Base-by-base conservation (phyloP, 805 yeast genomes). In the Candida andamanensis region DNA sequence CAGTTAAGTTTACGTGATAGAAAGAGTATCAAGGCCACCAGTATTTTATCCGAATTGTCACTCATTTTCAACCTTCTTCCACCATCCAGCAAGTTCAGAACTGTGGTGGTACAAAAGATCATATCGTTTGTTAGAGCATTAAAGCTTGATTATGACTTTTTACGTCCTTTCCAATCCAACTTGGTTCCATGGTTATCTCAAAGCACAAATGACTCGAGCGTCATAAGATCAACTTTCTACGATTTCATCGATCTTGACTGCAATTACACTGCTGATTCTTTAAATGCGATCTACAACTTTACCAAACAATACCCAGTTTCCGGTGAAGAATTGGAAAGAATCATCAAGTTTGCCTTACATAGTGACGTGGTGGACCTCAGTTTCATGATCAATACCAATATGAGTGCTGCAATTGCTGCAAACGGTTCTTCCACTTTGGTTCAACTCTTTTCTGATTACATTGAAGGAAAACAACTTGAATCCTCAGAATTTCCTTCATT, bases 1-100 rank as follows among this genome's bases (percentile, higher is more conserved):
- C 58, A 55, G 36, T 65, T 63, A 12, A 51, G 65, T 9, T 54
- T 64, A 42, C 61, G 69, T 54, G 71, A 66, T 51, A 60, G 69
- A 52, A 63, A 55, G 44, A 50, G 67, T 22, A 60, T 66, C 39
- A 64, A 60, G 40, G 46, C 67, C 16, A 53, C 67, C 32, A 62
- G 66, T 26, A 49, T 65, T 22, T 53, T 66, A 48, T 63, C 69
- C 14, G 52, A 58, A 32, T 54, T 64, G 35, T 63, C 57, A 47
- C 60, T 59, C 17, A 50, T 62, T 26, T 66, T 65, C 59, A 66
- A 65, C 52, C 58, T 63, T 33, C 45, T 65, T 33, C 64, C 67
- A 25, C 53, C 46, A 32, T 36, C 55, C 6, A 56, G 65, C 15
- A 33, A 44, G 21, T 41, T 47, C 33, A 56, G 70, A 49, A 41